These are phyloP conservation scores for Lignosus rhinocerotis DNA, from an alignment of 1,284 basidiomycete genomes.

Conservation along the genomic window DNA sequence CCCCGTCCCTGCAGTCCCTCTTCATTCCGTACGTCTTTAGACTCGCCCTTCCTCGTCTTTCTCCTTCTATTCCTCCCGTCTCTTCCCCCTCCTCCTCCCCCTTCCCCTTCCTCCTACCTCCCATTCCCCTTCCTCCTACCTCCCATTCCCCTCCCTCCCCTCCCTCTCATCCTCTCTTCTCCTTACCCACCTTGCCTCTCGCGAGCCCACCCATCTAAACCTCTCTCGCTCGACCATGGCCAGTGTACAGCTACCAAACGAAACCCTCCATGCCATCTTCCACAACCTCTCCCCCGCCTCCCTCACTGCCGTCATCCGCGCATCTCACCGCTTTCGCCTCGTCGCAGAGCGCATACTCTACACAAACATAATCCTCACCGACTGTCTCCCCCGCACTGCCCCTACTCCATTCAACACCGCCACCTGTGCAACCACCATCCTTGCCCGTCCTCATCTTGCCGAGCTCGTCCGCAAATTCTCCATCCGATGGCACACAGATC, in stretches of 20 bases:
- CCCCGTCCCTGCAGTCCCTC: conserved; percentile 2
- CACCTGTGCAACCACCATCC: conserved; percentile 54
- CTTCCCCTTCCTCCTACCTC: neutral
- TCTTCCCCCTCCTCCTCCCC: neutral
- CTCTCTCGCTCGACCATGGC: conserved; percentile 16
- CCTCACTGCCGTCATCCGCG: conserved; percentile 44
- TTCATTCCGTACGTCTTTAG: neutral
- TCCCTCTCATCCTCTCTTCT: neutral
- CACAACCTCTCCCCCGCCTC: conserved; percentile 40
- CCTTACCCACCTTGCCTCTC: neutral
- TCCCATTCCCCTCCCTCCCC: neutral
- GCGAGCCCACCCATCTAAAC: neutral
- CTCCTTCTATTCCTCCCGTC: neutral
- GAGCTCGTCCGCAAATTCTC: conserved; percentile 47
- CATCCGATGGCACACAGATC: conserved; percentile 52
- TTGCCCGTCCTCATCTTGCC: conserved; percentile 44
- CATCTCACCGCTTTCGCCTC: conserved; percentile 51
- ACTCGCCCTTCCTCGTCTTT: conserved; percentile 1
- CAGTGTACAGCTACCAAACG: conserved; percentile 48
- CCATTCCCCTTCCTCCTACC: neutral
- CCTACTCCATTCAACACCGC: conserved; percentile 46
- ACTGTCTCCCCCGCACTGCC: conserved; percentile 44
- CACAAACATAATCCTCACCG: conserved; percentile 48
- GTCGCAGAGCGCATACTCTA: conserved; percentile 62
- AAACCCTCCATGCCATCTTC: conserved; percentile 56